Evolutionary conservation across 768 basidiomycete species (phyloP).

Genomic region (Plicaturopsis crispa): DNA sequence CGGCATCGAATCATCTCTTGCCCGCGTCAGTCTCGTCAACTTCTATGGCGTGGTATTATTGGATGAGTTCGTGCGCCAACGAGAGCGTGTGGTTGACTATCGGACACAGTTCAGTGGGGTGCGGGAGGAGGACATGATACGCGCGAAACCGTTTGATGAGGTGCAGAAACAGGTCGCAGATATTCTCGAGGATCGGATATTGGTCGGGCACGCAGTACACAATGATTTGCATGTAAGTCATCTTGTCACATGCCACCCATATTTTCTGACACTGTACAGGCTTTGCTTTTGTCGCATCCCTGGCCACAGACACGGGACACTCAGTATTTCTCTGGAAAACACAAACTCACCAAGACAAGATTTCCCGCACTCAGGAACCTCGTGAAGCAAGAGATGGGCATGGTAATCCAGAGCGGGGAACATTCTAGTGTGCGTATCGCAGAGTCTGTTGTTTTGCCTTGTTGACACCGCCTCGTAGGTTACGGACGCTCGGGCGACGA

Average conservation of each 20-base stretch:
- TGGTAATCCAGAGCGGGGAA: constrained; percentile 82
- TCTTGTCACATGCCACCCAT: too few species aligned
- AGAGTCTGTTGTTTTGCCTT: too few species aligned
- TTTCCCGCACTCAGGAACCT: constrained; percentile 74
- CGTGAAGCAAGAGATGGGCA: constrained; percentile 68
- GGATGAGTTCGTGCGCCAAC: constrained; percentile 82
- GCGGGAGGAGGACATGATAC: constrained; percentile 60
- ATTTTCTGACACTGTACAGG: constrained; percentile 26
- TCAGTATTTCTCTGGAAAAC: constrained; percentile 51
- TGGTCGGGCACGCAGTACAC: constrained; percentile 87
- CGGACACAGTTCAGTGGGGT: constrained; percentile 88
- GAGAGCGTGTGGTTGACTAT: constrained; percentile 88
- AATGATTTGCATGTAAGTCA: constrained; percentile 83
- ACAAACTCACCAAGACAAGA: constrained; percentile 53
- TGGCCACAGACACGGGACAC: constrained; percentile 60
- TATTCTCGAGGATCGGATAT: constrained; percentile 65
- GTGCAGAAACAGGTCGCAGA: constrained; percentile 75
- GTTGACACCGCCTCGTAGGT: constrained; percentile 62
- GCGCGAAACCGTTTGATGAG: constrained; percentile 72
- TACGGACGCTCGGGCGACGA: constrained; percentile 88
- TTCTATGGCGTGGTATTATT: constrained; percentile 73
- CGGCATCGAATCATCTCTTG: constrained; percentile 76
- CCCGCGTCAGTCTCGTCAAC: constrained; percentile 87
- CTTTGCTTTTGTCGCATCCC: constrained; percentile 67
- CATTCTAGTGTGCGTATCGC: constrained; percentile 75